These are phyloP conservation scores for Zoysia matrella DNA, from an alignment of 202 grass and related monocot genomes.

Conservation along the genomic window DNA sequence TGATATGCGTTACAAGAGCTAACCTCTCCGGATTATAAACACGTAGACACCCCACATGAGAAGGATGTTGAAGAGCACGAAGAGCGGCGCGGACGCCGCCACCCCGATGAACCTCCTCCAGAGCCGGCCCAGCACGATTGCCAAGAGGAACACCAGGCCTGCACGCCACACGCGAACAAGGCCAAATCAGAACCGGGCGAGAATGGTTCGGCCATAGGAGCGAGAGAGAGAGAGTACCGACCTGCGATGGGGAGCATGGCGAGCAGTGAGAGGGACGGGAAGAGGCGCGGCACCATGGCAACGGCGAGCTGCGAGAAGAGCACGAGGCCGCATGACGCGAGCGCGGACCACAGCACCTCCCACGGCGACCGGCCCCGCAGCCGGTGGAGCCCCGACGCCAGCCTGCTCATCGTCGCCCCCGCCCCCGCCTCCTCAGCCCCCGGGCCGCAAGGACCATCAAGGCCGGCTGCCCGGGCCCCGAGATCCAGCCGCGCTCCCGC, in stretches of 20 bases:
- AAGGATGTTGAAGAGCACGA: constrained; percentile 95
- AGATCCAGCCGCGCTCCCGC: constrained; percentile 36
- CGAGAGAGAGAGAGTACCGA: constrained; percentile 10
- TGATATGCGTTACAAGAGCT: constrained; percentile 4
- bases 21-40: constrained; percentile 74
- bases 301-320: constrained; percentile 78
- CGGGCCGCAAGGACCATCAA: constrained; percentile 48
- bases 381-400: constrained; percentile 62
- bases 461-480: not conserved
- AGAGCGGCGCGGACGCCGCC: constrained; percentile 65
- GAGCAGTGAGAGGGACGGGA: constrained; percentile 73
- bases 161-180: constrained; percentile 37
- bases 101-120: constrained; percentile 80
- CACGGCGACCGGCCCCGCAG: constrained; percentile 65
- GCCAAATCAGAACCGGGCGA: constrained; percentile 15
- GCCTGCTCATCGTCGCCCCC: constrained; percentile 55
- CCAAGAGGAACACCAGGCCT: constrained; percentile 76
- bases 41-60: constrained; percentile 86
- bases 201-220: not conserved
- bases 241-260: constrained; percentile 92
- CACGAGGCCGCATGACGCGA: constrained; percentile 65
- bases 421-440: constrained; percentile 13
- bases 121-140: constrained; percentile 68
- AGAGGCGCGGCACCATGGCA: constrained; percentile 73
- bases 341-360: constrained; percentile 28